These are phyloP conservation scores for Citrullus amarus DNA, from an alignment of 306 rosid species.

Conservation along the genomic window DNA sequence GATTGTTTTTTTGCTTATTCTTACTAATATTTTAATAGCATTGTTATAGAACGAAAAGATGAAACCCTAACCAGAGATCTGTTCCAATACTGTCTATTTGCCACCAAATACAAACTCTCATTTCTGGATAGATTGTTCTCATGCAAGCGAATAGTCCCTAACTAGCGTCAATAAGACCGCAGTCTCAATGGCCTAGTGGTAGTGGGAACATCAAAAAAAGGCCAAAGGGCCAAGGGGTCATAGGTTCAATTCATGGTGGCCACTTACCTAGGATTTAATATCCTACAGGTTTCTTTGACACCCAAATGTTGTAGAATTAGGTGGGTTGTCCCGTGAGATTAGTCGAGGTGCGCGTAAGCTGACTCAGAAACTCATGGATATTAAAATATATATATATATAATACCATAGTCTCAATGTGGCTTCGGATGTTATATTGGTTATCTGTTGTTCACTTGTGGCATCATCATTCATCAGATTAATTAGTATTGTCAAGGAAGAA, in stretches of 20 bases:
- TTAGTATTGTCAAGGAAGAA: background rate
- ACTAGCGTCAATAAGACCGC: background rate
- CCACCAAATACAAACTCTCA: background rate
- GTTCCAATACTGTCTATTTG: background rate
- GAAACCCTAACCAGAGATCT: background rate
- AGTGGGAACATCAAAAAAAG: too few species aligned
- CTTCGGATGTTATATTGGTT: background rate
- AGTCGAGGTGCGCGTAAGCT: too few species aligned
- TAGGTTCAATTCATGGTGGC: too few species aligned
- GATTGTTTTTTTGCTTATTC: too few species aligned
- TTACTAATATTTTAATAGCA: background rate
- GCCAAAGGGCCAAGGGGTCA: too few species aligned
- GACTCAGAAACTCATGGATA: too few species aligned
- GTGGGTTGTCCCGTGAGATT: too few species aligned
- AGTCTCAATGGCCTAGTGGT: too few species aligned
- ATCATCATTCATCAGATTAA: background rate
- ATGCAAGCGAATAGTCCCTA: background rate
- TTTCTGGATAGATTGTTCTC: background rate
- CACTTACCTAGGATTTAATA: too few species aligned
- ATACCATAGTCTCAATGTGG: background rate
- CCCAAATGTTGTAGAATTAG: too few species aligned
- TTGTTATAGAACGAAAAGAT: background rate
- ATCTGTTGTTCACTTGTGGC: background rate
- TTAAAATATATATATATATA: too few species aligned
- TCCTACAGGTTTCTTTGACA: too few species aligned